These are phyloP conservation scores for Mrakia blollopis DNA, from an alignment of 768 basidiomycete genomes.

Conservation along the genomic window DNA sequence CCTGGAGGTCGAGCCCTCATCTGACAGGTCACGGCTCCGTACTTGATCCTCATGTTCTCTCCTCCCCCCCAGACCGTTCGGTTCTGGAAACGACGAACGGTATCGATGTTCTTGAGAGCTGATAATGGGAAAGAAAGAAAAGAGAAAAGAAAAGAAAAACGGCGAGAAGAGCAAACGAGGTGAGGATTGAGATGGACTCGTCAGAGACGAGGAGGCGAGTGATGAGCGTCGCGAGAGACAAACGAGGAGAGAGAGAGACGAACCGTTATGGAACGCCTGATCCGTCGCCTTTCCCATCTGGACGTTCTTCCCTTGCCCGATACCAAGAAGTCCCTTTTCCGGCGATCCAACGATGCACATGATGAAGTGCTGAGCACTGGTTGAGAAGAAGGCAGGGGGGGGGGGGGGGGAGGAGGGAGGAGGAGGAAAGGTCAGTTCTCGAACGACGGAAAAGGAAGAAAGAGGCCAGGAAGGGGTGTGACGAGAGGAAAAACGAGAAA, in stretches of 20 bases:
- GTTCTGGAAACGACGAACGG: slow-evolving; percentile 85
- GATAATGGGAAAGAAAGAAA: slow-evolving; percentile 45
- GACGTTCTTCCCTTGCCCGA: slow-evolving; percentile 41
- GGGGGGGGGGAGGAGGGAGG: not conserved
- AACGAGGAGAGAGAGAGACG: not conserved
- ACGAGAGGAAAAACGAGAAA: not conserved
- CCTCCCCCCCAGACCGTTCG: slow-evolving; percentile 80
- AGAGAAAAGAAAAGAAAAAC: not conserved
- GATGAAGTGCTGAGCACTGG: slow-evolving; percentile 38
- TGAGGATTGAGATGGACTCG: not conserved
- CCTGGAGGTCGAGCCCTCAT: slow-evolving; percentile 55
- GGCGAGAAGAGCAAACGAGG: not conserved
- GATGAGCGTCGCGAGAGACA: not conserved
- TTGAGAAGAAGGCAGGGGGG: not conserved
- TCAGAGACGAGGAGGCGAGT: not conserved
- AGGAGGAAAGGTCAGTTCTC: not conserved
- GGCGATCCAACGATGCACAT: slow-evolving; percentile 44
- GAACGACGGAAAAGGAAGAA: too few species aligned
- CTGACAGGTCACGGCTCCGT: slow-evolving; percentile 73
- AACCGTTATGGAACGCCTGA: slow-evolving; percentile 18
- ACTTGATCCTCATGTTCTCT: slow-evolving; percentile 68
- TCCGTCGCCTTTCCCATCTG: slow-evolving; percentile 23
- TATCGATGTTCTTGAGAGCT: slow-evolving; percentile 85
- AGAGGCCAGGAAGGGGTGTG: not conserved
- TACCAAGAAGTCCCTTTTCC: slow-evolving; percentile 41